Evolutionary conservation across 768 basidiomycete genomes (phyloP), one percentile per base, ranked within the genome.

Genomic region (Hericium rajendrae): DNA sequence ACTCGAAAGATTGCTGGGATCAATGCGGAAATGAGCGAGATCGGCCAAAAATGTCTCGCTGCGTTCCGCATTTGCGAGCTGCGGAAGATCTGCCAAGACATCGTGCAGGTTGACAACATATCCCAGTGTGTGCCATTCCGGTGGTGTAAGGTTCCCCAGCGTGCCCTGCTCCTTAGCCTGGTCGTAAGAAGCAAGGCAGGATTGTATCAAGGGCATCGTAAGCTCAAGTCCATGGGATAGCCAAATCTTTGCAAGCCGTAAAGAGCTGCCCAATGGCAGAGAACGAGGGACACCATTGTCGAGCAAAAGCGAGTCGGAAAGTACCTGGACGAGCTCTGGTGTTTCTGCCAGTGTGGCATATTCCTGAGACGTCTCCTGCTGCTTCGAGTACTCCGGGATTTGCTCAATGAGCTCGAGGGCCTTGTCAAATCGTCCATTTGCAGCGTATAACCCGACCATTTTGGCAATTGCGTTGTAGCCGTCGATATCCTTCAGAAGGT

Each of bases 91-190:
- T 10, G 20, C n/a, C n/a, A 46, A 10, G n/a, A 18, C n/a, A n/a
- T 16, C 43, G 16, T 46, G 43, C n/a, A 46, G 43, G 43, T 20
- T 46, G 16, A 20, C 20, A 9, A n/a, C 74, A 28, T 72, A 73
- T 1, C 78, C 61, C 16, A 86, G 61, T 6, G 75, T 65, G 43
- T 76, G 76, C 72, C 81, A 79, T 40, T 83, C 81, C 6, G 68
- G 60, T 0, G 61, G 2, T 0, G 63, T 59, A 48, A 84, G 71
- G 4, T 71, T 68, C 0, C 66, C 62, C 51, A 72, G 55, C 38
- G 60, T 60, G 6, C 66, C 67, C 16, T 53, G 63, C 60, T 60
- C 52, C 61, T 71, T 67, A 12, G 75, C 66, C n/a, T 70, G 60
- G 55, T 69, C 69, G 64, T 82, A 84, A 12, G 77, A 65, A 38